These are phyloP conservation scores for Ceratocystis variospora DNA, from an alignment of 2,329 filamentous ascomycete genomes.

Conservation along the genomic window DNA sequence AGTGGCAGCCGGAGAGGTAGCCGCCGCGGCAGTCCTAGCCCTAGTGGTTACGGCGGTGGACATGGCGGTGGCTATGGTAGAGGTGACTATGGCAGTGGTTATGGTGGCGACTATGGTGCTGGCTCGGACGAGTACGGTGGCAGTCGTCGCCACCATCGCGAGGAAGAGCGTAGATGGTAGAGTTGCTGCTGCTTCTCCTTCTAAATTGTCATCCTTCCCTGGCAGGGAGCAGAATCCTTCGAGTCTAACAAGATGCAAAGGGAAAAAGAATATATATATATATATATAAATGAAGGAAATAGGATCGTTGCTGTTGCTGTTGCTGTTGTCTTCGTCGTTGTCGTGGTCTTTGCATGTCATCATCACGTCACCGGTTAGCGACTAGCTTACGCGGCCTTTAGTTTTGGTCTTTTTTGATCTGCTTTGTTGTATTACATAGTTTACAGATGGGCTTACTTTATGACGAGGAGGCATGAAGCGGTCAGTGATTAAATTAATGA, in stretches of 20 bases:
- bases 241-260: too few species aligned
- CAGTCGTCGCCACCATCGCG: slow-evolving; percentile 13
- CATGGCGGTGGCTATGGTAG: slow-evolving; percentile 10
- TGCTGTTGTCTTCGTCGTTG: too few species aligned
- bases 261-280: background rate
- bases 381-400: background rate
- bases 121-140: slow-evolving; percentile 10
- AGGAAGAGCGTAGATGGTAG: slow-evolving; percentile 19
- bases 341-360: too few species aligned
- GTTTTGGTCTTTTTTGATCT: background rate
- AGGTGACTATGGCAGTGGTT: slow-evolving; percentile 20
- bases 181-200: slow-evolving; percentile 11
- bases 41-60: slow-evolving; percentile 18
- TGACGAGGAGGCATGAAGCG: background rate
- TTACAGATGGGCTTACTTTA: background rate
- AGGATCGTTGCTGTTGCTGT: background rate
- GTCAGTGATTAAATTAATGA: background rate
- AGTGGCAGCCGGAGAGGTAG: slow-evolving; percentile 21
- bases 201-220: background rate
- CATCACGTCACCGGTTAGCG: too few species aligned
- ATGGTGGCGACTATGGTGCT: slow-evolving; percentile 19
- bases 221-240: background rate
- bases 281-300: background rate
- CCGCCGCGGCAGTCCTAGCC: slow-evolving; percentile 22
- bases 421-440: too few species aligned